Percentiles rank a stretch among this genome's conserved stretches.
Conservation (phyloP, 2,329 filamentous ascomycete species). For the Penicillium sp. region DNA sequence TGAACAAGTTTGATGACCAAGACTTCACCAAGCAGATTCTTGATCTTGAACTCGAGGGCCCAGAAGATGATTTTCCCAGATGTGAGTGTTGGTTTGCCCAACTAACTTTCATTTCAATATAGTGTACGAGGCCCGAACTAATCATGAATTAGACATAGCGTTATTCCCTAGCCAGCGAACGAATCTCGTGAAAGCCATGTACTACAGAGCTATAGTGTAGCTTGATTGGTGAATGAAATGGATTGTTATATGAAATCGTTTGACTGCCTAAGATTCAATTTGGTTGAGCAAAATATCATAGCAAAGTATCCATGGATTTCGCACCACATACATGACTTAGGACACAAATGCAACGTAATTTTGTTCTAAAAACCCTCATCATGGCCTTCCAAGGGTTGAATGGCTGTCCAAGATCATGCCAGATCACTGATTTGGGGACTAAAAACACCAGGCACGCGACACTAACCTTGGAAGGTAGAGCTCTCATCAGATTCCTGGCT, state of each 20-base stretch:
- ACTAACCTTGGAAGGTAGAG: not conserved
- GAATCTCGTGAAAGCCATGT: not conserved
- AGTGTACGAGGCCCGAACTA: not conserved
- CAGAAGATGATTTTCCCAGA: slow-evolving; percentile 1
- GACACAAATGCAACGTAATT: not conserved
- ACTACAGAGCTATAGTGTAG: not conserved
- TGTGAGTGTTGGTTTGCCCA: slow-evolving; percentile 1
- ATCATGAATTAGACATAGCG: not conserved
- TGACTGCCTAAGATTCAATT: not conserved
- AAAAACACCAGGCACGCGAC: not conserved
- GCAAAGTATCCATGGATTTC: not conserved
- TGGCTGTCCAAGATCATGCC: not conserved
- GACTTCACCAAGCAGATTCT: slow-evolving; percentile 2
- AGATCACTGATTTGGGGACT: not conserved
- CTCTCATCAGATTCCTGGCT: not conserved
- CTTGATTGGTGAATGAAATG: not conserved
- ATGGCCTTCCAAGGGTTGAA: not conserved
- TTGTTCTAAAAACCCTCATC: not conserved
- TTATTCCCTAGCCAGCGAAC: not conserved
- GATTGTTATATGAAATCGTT: not conserved
- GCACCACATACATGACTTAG: not conserved
- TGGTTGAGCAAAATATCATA: not conserved
- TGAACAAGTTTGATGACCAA: not conserved
- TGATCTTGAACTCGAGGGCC: not conserved
- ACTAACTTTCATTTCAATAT: not conserved